These are phyloP conservation scores for Warburgia ugandensis DNA, from an alignment of 164 flowering plant genomes.

Conservation along the genomic window DNA sequence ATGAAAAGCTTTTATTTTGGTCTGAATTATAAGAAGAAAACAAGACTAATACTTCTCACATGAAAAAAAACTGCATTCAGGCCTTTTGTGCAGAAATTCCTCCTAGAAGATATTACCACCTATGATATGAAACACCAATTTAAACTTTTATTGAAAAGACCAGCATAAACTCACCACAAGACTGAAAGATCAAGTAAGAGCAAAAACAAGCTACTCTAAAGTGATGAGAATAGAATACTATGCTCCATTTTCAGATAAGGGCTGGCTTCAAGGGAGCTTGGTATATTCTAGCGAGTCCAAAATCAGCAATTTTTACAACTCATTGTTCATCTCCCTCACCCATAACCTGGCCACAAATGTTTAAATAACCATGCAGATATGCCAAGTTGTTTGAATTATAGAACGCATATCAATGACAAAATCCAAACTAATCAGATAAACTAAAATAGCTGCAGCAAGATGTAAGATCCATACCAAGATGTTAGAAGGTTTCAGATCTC, in stretches of 20 bases:
- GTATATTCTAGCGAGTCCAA: conserved; percentile 96
- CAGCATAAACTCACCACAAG: too few relatives aligned
- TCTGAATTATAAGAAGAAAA: too few relatives aligned
- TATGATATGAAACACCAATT: too few relatives aligned
- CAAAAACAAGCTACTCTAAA: not conserved
- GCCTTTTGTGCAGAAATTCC: too few relatives aligned
- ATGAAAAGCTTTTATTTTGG: too few relatives aligned
- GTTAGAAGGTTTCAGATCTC: conserved; percentile 97
- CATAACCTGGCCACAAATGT: conserved; percentile 75
- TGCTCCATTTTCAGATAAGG: conserved; percentile 90
- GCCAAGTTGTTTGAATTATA: too few relatives aligned
- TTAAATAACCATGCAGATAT: not conserved
- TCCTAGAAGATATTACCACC: too few relatives aligned
- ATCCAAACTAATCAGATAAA: not conserved
- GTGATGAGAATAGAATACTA: conserved; percentile 7
- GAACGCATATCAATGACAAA: too few relatives aligned
- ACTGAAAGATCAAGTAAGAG: too few relatives aligned
- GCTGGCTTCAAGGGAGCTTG: conserved; percentile 92
- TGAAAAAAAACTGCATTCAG: too few relatives aligned
- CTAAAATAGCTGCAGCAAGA: conserved; percentile 1
- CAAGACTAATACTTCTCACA: too few relatives aligned
- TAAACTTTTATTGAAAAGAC: too few relatives aligned
- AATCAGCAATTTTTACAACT: conserved; percentile 97
- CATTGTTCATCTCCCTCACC: conserved; percentile 99
- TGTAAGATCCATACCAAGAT: conserved; percentile 52